A percentile compares a stretch with the other conserved stretches of the same genome.
These are phyloP conservation scores for Balakata baccata DNA, from an alignment of 345 rosid species.

Conservation along the genomic window DNA sequence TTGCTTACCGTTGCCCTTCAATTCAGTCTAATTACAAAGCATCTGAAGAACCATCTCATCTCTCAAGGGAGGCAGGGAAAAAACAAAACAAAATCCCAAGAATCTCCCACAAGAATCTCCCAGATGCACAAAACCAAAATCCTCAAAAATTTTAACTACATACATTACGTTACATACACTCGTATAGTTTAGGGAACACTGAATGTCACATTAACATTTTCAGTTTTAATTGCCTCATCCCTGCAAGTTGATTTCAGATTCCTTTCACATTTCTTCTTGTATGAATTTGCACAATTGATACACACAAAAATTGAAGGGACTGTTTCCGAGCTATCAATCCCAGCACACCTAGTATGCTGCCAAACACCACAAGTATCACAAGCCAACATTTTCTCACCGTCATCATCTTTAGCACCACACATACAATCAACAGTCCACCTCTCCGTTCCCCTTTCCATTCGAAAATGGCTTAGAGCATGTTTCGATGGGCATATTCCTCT, in stretches of 20 bases:
- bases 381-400: conserved; percentile 72
- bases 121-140: background rate
- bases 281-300: conserved; percentile 29
- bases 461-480: conserved; percentile 45
- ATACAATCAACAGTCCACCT: conserved; percentile 64
- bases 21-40: too few species aligned
- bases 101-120: background rate
- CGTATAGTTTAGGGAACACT: conserved; percentile 8
- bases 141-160: background rate
- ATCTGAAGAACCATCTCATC: too few species aligned
- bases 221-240: background rate
- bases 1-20: too few species aligned
- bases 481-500: conserved; percentile 50
- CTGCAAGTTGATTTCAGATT: conserved; percentile 1
- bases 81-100: too few species aligned
- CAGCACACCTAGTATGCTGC: conserved; percentile 74
- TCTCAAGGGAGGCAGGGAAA: too few species aligned
- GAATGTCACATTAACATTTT: conserved; percentile 8
- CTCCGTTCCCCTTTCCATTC: conserved; percentile 66
- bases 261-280: conserved; percentile 1
- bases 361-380: conserved; percentile 68
- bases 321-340: conserved; percentile 45
- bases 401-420: conserved; percentile 72
- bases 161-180: too few species aligned
- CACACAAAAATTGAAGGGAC: conserved; percentile 48